Conservation (phyloP, 495 filamentous ascomycete species). For the Lindgomyces ingoldianus region DNA sequence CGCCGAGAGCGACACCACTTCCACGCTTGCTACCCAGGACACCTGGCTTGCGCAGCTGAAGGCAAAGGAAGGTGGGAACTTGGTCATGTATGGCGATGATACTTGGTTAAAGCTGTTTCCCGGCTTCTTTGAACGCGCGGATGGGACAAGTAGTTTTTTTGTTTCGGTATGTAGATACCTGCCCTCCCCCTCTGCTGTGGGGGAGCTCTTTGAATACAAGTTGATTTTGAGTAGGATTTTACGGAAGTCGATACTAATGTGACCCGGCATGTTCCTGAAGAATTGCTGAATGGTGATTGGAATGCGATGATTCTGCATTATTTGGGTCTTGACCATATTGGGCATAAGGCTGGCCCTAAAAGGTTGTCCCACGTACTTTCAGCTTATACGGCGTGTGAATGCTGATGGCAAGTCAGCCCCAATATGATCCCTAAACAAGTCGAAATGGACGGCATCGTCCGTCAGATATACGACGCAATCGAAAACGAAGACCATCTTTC, state of each 20-base stretch:
- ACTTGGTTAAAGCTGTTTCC: constrained; percentile 98
- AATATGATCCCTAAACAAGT: constrained; percentile 90
- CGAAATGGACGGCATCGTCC: constrained; percentile 89
- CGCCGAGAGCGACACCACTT: constrained; percentile 87
- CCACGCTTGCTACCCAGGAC: constrained; percentile 82
- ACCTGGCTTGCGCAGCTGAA: constrained; percentile 94
- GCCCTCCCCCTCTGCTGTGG: background rate
- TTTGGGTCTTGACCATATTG: constrained; percentile 94
- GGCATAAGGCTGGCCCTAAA: constrained; percentile 90
- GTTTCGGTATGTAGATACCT: constrained; percentile 74
- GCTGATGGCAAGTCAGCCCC: constrained; percentile 53
- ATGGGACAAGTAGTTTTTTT: constrained; percentile 97
- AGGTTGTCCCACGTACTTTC: no score
- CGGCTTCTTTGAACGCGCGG: constrained; percentile 74
- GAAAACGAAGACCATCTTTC: constrained; percentile 65
- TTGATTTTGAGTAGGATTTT: constrained; percentile 67
- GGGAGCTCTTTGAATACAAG: background rate
- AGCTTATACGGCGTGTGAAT: constrained; percentile 15
- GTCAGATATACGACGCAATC: constrained; percentile 73
- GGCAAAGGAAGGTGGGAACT: constrained; percentile 63
- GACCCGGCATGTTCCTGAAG: constrained; percentile 79
- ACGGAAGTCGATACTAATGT: constrained; percentile 98
- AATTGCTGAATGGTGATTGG: constrained; percentile 80
- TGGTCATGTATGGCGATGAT: constrained; percentile 97
- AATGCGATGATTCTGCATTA: constrained; percentile 93